Conservation (phyloP, 129 eudicot species). For the Apium graveolens region DNA sequence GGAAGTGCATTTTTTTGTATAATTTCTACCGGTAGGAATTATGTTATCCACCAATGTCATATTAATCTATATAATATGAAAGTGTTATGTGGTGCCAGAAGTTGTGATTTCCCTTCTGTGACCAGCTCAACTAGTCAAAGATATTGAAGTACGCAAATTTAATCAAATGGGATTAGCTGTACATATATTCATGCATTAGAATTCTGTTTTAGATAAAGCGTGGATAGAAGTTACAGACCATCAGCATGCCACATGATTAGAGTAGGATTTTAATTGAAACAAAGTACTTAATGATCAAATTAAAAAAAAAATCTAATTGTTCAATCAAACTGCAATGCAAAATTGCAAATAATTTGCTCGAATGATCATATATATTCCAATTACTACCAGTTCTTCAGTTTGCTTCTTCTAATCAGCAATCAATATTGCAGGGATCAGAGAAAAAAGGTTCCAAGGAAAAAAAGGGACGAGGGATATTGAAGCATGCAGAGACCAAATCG, state of each 20-base stretch:
- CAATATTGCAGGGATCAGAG: conserved; percentile 43
- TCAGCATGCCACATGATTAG: background rate
- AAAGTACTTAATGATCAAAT: background rate
- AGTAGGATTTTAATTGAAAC: background rate
- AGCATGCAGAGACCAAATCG: conserved; percentile 65
- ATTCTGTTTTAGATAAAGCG: background rate
- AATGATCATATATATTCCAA: background rate
- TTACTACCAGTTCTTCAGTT: background rate
- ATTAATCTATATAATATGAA: background rate
- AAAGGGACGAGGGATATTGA: conserved; percentile 50
- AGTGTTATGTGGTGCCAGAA: background rate
- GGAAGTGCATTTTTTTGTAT: background rate
- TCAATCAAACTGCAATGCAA: background rate
- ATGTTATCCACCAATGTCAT: background rate
- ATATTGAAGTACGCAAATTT: background rate
- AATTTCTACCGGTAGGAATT: background rate
- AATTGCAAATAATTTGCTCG: background rate
- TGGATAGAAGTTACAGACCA: background rate
- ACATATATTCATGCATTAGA: background rate
- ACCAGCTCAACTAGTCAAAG: background rate
- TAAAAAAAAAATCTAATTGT: too few relatives aligned
- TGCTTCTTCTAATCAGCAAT: background rate
- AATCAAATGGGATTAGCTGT: background rate
- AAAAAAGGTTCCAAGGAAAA: conserved; percentile 52
- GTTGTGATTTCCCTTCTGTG: background rate